phyloP scores from a whole-genome alignment of 108 stramenopile species.

The Cyclotella atomus region DNA sequence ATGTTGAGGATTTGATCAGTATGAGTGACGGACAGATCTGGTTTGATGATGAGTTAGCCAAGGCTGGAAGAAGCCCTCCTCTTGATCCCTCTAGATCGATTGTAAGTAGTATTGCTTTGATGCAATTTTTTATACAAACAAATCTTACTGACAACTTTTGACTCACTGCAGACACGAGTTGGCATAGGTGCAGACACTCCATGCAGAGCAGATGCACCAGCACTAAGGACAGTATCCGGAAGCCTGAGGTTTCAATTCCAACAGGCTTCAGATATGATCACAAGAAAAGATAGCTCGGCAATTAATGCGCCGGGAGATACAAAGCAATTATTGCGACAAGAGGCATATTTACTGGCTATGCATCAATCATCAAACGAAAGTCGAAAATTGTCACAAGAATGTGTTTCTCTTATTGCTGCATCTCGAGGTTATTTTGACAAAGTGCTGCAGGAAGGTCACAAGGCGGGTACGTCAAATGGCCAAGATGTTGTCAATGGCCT shows the following conservation, averaged over 20 bases:
- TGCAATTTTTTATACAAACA: too few relatives aligned
- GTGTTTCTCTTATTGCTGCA: constrained; percentile 74
- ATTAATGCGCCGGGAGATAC: constrained; percentile 40
- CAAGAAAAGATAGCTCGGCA: constrained; percentile 24
- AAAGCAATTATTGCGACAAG: constrained; percentile 60
- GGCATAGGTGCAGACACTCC: constrained; percentile 90
- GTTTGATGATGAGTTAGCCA: constrained; percentile 62
- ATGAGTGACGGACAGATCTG: constrained; percentile 93
- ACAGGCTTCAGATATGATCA: constrained; percentile 71
- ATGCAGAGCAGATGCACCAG: constrained; percentile 88
- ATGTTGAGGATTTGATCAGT: constrained; percentile 89
- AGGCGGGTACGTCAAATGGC: constrained; percentile 66
- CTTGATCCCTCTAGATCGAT: constrained; percentile 85
- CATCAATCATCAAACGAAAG: constrained; percentile 63
- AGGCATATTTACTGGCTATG: constrained; percentile 85
- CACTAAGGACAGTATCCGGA: constrained; percentile 77
- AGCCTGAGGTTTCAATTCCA: constrained; percentile 82
- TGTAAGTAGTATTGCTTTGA: constrained; percentile 4
- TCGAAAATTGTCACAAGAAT: constrained; percentile 74
- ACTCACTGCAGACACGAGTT: constrained; percentile 57
- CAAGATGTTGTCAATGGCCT: constrained; percentile 54
- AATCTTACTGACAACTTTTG: too few relatives aligned
- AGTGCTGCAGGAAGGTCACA: constrained; percentile 56
- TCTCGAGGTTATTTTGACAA: constrained; percentile 70
- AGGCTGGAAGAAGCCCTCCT: constrained; percentile 67